phyloP scores from a whole-genome alignment of 305 asterid genomes.

The Solanum hybrid region DNA sequence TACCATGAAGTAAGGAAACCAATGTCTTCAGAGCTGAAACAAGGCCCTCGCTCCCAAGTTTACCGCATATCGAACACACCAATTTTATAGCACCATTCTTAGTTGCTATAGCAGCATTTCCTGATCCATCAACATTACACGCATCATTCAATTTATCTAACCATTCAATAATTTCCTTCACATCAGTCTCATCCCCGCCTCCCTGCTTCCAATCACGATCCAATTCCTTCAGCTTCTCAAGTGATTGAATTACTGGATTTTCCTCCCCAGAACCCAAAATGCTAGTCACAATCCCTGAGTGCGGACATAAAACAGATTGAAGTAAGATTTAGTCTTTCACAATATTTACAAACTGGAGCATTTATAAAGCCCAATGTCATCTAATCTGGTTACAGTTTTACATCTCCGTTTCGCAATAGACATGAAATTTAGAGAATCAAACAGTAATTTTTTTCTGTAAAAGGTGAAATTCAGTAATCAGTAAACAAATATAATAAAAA shows the following conservation, averaged over 20 bases:
- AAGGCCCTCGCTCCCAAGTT: slow-evolving; percentile 45
- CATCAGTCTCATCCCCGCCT: slow-evolving; percentile 14
- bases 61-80: slow-evolving; percentile 35
- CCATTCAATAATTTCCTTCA: slow-evolving; percentile 23
- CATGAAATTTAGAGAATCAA: not conserved
- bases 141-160: slow-evolving; percentile 37
- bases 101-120: slow-evolving; percentile 65
- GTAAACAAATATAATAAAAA: not conserved
- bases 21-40: slow-evolving; percentile 45
- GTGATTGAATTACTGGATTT: slow-evolving; percentile 48
- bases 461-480: not conserved
- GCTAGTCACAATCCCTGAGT: slow-evolving; percentile 29
- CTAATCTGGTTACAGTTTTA: not conserved
- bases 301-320: not conserved
- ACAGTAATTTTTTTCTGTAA: not conserved
- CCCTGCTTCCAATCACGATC: slow-evolving; percentile 1
- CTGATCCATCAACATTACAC: slow-evolving; percentile 44
- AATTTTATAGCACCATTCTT: slow-evolving; percentile 66
- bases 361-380: not conserved
- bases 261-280: slow-evolving; percentile 23
- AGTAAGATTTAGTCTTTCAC: not conserved
- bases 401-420: not conserved
- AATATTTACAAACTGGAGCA: not conserved
- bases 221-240: slow-evolving; percentile 40
- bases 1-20: slow-evolving; percentile 78